Base-by-base conservation (phyloP, 495 filamentous ascomycete genomes). In the Cryomyces minteri region DNA sequence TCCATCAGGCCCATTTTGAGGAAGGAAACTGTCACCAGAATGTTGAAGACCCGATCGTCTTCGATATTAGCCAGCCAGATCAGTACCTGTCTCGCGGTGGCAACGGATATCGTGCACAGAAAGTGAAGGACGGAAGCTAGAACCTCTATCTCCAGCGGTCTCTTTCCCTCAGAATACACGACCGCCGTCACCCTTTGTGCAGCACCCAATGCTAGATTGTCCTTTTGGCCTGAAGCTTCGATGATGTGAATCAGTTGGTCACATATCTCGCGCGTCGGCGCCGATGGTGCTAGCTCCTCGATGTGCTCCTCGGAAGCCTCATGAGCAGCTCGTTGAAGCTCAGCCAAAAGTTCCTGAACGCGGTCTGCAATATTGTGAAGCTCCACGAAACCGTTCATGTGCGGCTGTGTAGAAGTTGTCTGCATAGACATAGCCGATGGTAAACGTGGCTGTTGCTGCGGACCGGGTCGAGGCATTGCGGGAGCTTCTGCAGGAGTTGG, bases 401-500 rank as follows among this genome's bases (percentile, higher is more conserved):
- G 78, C 12, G 68, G 61, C 51, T 73, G 63, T 32, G 62, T 66
- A 6, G 69, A 71, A 31, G 54, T 56, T 18, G 25, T 36, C 42
- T 56, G 51, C 6, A 45, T 37, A 12, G 45, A 47, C 43, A 66
- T 56, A 45, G 66, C 32, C 53, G 45, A 45, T 28, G 47, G 55
- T 5, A 58, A 52, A 28, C 59, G 53, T 48, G 56, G 70, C 51
- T 66, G 63, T 47, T 80, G 80, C 9, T 67, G 68, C 9, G 64
- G 62, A n/a, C 73, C 51, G 49, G 84, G 76, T 41, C 82, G 79
- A 39, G 74, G 68, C 44, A 93, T 65, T 29, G 82, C 76, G 30
- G 86, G 83, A 5, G 78, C 78, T 52, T 92, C 84, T 11, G 82
- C 77, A 4, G 86, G 82, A 1, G 85, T 88, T 11, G 82, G 74